Evolutionary conservation across 371 early-diverging fungal species (phyloP), one percentile per base, ranked within the genome.

Genomic region (Syncephalastrum monosporum): DNA sequence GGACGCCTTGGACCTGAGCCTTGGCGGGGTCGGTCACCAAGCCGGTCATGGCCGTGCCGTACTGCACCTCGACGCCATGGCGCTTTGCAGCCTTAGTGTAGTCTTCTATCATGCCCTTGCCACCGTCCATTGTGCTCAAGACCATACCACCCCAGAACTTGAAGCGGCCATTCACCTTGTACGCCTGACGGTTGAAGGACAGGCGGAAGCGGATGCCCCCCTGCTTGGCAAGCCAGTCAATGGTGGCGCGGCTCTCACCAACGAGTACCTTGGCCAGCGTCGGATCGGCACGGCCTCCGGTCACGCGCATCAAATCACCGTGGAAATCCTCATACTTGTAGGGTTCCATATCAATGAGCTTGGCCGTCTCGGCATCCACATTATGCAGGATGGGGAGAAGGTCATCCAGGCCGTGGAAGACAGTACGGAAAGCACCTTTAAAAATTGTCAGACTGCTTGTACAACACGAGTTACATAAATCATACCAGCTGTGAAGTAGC

Each of bases 101-200:
- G 14, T 57, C 53, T n/a, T 56, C 14, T 16, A 58, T 63, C 41
- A 63, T 16, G 5, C 63, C 63, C 29, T 57, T 63, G 17, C 63
- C 63, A 5, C 63, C 63, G 38, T 63, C 44, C 8, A 57, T 46
- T 0, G 47, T 43, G 23, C 50, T 49, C 4, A 63, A n/a, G 3
- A 57, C 63, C 54, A 63, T 57, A 14, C 63, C 63, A 14, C 63
- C 63, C 63, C 63, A 63, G 27, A 63, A 63, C 27, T 63, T 56
- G 55, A 27, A 63, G 14, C 63, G 57, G 15, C 63, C 63, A 1
- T 58, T 33, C 17, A 63, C 58, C 27, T 63, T 56, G 54, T 63
- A 63, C 7, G 63, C 63, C 44, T 63, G 63, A 29, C 63, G 63
- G 27, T 63, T 50, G 47, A 63, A 63, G 25, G 55, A 55, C 3